phyloP scores from a whole-genome alignment of 2,329 filamentous ascomycete genomes.

The Fusarium agapanthi region DNA sequence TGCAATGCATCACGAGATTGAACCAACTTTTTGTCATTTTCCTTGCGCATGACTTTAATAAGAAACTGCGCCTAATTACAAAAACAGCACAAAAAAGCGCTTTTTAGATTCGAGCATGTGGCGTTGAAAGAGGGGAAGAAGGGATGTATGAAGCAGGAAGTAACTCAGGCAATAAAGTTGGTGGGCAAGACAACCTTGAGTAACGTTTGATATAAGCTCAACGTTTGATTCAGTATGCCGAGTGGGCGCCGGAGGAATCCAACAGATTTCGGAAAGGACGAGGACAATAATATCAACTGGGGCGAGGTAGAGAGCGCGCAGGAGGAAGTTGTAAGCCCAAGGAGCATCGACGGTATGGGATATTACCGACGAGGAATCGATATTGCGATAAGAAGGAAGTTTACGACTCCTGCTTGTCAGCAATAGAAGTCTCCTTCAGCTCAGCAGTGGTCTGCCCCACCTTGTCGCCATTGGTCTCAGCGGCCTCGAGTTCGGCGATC shows the following conservation, averaged over 20 bases:
- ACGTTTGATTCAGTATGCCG: constrained; percentile 7
- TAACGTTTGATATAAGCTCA: constrained; percentile 21
- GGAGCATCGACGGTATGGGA: constrained; percentile 19
- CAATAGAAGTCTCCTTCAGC: constrained; percentile 61
- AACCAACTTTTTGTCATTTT: constrained; percentile 40
- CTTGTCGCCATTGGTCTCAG: constrained; percentile 60
- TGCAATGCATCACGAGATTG: constrained; percentile 20
- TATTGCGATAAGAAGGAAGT: neutral
- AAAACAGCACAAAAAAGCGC: constrained; percentile 39
- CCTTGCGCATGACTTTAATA: constrained; percentile 33
- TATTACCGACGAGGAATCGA: constrained; percentile 16
- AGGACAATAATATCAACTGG: neutral
- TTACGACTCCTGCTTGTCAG: constrained; percentile 62
- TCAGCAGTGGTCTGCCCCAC: constrained; percentile 63
- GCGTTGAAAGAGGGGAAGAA: constrained; percentile 5
- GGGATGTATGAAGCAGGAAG: neutral
- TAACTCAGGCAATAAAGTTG: constrained; percentile 15
- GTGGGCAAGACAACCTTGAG: constrained; percentile 8
- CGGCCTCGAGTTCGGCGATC: constrained; percentile 83
- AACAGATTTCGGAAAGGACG: constrained; percentile 9
- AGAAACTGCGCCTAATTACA: constrained; percentile 42
- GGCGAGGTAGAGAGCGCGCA: neutral
- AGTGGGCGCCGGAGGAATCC: constrained; percentile 7
- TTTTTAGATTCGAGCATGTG: constrained; percentile 39
- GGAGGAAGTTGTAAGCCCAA: constrained; percentile 10